Evolutionary conservation across 805 yeast genomes (phyloP).

Genomic region (Metschnikowia santaceciliae): DNA sequence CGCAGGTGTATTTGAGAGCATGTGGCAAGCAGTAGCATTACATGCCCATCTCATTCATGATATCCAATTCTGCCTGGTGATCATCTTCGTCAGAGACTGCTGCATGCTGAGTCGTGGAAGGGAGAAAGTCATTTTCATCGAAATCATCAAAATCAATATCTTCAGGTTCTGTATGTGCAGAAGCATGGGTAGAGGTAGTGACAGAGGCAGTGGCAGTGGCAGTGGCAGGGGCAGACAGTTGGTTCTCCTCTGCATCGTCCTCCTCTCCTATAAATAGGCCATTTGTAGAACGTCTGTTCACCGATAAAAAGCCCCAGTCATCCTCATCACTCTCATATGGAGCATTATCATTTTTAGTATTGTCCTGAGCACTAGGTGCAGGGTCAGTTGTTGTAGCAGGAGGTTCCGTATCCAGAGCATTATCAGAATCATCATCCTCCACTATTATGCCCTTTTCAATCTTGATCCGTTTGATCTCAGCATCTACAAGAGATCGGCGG

Average conservation of each 20-base stretch:
- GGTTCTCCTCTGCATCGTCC: conserved; percentile 29
- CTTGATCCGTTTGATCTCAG: conserved; percentile 16
- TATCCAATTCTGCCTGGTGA: conserved; percentile 13
- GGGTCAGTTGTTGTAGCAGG: conserved; percentile 10
- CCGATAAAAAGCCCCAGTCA: conserved; percentile 19
- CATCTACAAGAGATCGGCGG: conserved; percentile 13
- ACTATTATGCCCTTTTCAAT: conserved; percentile 19
- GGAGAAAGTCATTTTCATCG: conserved; percentile 7
- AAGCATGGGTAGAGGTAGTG: background rate
- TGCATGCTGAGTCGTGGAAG: conserved; percentile 7
- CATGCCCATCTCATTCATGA: conserved; percentile 38
- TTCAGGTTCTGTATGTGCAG: background rate
- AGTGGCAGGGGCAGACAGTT: background rate
- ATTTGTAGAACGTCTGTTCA: conserved; percentile 14
- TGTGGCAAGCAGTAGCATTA: conserved; percentile 9
- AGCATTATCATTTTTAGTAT: conserved; percentile 8
- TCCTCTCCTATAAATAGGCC: conserved; percentile 29
- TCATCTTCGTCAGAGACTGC: conserved; percentile 12
- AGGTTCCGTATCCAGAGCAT: background rate
- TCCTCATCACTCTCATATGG: conserved; percentile 15
- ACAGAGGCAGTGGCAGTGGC: background rate
- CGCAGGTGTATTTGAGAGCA: conserved; percentile 43
- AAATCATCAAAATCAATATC: conserved; percentile 22
- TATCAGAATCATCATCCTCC: conserved; percentile 9
- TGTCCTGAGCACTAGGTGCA: conserved; percentile 6